These are phyloP conservation scores for Lactarius evosmus DNA, from an alignment of 768 basidiomycete species.

Conservation along the genomic window DNA sequence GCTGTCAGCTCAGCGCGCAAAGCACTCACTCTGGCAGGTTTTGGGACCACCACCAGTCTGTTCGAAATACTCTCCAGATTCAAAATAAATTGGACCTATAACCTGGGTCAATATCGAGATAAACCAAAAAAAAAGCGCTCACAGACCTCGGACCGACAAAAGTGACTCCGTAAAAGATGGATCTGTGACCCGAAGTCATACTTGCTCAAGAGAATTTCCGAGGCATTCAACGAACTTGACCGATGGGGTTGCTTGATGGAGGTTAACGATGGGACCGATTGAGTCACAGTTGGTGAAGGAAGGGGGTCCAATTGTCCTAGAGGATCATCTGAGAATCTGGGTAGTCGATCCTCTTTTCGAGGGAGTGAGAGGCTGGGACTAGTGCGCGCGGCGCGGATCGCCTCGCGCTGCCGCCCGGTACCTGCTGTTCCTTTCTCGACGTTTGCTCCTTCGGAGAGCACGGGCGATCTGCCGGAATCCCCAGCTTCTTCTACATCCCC, in stretches of 20 bases:
- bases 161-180: slow-evolving; percentile 78
- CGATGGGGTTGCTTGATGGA: slow-evolving; percentile 45
- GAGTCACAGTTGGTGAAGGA: slow-evolving; percentile 47
- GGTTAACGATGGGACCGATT: slow-evolving; percentile 70
- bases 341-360: slow-evolving; percentile 48
- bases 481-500: slow-evolving; percentile 34
- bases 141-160: slow-evolving; percentile 81
- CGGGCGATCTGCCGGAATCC: slow-evolving; percentile 20
- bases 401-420: slow-evolving; percentile 41
- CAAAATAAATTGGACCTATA: slow-evolving; percentile 80
- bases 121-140: background rate
- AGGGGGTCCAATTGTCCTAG: slow-evolving; percentile 60
- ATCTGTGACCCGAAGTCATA: slow-evolving; percentile 68
- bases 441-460: slow-evolving; percentile 26
- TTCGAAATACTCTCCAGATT: slow-evolving; percentile 91
- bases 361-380: slow-evolving; percentile 69
- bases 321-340: slow-evolving; percentile 68
- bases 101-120: slow-evolving; percentile 22
- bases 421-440: background rate
- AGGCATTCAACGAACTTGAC: slow-evolving; percentile 42
- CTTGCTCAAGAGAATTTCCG: slow-evolving; percentile 58
- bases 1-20: slow-evolving; percentile 92
- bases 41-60: slow-evolving; percentile 85
- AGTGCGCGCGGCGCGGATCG: slow-evolving; percentile 61
- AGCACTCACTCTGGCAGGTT: slow-evolving; percentile 93